Base-by-base conservation (phyloP, 176 grass and related monocot species). In the Aegilops bicornis region DNA sequence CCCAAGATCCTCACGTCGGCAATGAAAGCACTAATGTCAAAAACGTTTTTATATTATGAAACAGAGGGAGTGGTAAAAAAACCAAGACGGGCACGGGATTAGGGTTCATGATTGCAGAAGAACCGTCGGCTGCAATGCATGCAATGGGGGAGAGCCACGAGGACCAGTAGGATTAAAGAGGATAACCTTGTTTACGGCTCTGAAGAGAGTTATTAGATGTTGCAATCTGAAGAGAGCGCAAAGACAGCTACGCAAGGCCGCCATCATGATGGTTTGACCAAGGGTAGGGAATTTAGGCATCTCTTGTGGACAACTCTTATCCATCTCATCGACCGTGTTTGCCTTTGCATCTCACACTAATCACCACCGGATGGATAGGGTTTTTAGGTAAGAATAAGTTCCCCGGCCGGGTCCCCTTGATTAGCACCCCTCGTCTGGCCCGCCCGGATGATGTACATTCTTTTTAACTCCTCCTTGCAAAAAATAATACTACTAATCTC, bases 201-300 rank as follows among this genome's bases (percentile, higher is more conserved):
- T 62, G 35, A 65, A 23, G 58, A 47, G 12, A 47, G 45, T 7
- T 19, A 54, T 54, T 6, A 54, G 50, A 16, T 17, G 50, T 64
- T 73, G 80, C 58, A 77, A 77, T 27, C 56, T 43, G 79, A 24
- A 32, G 31, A 33, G 67, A 74, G 71, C 62, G 16, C 40, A 68
- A 35, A 45, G 25, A 47, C 42, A 32, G 30, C 30, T n/a, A 39
- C 3, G 3, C 30, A 31, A 31, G 30, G 30, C 43, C 73, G 61
- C 64, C 64, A 88, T 82, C 82, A 59, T 54, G 52, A 17, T 82
- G 71, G 74, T 77, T 85, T 91, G 90, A 91, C 82, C 62, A 29
- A 39, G 82, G 17, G 15, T 6, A 6, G 27, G 25, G 71, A 82
- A 64, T 50, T 70, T 30, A 75, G 19, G 50, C 72, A 76, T 87